Evolutionary conservation across 345 rosid species (phyloP), one percentile per base, ranked within the genome.

Genomic region (Barbarea vulgaris): DNA sequence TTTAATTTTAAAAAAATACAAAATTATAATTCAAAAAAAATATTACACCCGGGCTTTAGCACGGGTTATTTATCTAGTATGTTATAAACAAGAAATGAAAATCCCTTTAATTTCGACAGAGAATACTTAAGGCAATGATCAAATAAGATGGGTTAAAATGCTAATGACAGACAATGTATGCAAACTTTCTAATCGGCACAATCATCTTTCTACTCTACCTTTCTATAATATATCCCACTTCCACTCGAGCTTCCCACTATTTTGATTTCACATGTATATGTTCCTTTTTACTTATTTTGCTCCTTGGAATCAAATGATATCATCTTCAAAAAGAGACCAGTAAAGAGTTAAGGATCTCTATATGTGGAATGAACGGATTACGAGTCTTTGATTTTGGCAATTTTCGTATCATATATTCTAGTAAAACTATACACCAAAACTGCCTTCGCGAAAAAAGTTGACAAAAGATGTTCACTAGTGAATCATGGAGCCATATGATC

Each of bases 401-500:
- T 27, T 39, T 47, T 11, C 2, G 24, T 67, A 60, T 12, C 51
- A 69, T 61, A 18, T 19, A 46, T 59, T 59, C 54, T 59, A 39
- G 59, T 42, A 62, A 19, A 42, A 60, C 69, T 69, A 62, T 76
- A 76, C 75, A 76, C 31, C 64, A 44, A 59, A 59, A 28, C 61
- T 51, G 47, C n/a, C n/a, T n/a, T n/a, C 48, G 68, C 14, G 4
- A 74, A 44, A 10, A 37, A 6, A 30, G 7, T 4, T 54, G 22
- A 36, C 21, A 37, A 13, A 21, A 57, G 17, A 30, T 27, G 58
- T 54, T 6, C 67, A 17, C 0, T 55, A 48, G 44, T 4, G 24
- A 57, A 37, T 47, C 64, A 68, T 60, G 63, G 62, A 76, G 74
- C 56, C 48, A 41, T 30, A 39, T 28, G 79, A 75, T 75, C 54